A percentile compares a stretch with the other conserved stretches of the same genome.
phyloP scores from a whole-genome alignment of 345 rosid species.

The Salix dunnii region DNA sequence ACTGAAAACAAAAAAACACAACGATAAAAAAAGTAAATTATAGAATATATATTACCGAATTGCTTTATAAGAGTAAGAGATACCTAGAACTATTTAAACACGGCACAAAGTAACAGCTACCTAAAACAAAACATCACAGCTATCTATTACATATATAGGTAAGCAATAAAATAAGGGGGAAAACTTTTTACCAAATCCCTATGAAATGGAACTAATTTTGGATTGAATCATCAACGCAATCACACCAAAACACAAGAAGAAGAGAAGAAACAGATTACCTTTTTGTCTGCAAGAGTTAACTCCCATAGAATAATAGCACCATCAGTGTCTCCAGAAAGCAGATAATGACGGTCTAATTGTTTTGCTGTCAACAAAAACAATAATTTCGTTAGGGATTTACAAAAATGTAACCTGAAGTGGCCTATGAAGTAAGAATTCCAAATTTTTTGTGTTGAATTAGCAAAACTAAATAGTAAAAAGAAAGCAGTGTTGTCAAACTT shows the following conservation, averaged over 20 bases:
- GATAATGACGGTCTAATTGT: slow-evolving; percentile 53
- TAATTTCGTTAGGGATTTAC: neutral
- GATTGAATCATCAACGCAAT: too few species aligned
- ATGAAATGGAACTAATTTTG: too few species aligned
- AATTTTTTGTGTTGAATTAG: neutral
- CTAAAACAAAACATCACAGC: neutral
- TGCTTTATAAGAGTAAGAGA: neutral
- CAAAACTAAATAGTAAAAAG: neutral
- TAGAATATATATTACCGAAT: neutral
- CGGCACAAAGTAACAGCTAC: neutral
- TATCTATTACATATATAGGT: neutral
- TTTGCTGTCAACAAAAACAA: slow-evolving; percentile 39
- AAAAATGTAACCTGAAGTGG: neutral
- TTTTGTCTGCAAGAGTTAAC: slow-evolving; percentile 43
- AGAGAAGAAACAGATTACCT: slow-evolving; percentile 36
- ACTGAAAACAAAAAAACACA: slow-evolving; percentile 38
- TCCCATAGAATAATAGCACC: slow-evolving; percentile 78
- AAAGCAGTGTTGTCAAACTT: too few species aligned
- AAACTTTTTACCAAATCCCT: neutral
- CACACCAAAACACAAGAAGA: neutral
- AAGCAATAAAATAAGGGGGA: neutral
- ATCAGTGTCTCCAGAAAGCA: slow-evolving; percentile 83
- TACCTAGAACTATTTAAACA: too few species aligned
- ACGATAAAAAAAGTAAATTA: neutral
- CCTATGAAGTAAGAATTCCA: neutral